Evolutionary conservation across 176 grass and related monocot species (phyloP).

Genomic region (Eragrostis nindensis): DNA sequence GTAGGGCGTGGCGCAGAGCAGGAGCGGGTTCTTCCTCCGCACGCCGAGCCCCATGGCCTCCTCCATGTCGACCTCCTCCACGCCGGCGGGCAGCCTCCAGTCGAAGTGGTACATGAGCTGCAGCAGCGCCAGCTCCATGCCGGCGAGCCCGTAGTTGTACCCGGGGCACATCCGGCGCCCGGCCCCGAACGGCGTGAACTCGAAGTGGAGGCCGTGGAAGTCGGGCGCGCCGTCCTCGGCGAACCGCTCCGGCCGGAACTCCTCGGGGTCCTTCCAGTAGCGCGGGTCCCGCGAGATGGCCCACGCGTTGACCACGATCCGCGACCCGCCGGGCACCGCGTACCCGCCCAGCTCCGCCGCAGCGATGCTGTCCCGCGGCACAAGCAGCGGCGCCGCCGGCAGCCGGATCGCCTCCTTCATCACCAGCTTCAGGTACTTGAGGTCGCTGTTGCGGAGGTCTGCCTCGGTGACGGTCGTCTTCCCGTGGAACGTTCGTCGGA

Average conservation of each 20-base stretch:
- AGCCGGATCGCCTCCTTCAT: slow-evolving; percentile 53
- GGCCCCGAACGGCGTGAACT: slow-evolving; percentile 34
- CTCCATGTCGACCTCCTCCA: slow-evolving; percentile 27
- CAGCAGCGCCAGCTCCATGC: slow-evolving; percentile 28
- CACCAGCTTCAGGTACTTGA: slow-evolving; percentile 36
- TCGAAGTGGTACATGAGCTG: slow-evolving; percentile 41
- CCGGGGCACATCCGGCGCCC: slow-evolving; percentile 25
- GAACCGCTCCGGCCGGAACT: slow-evolving; percentile 33
- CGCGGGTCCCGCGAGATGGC: slow-evolving; percentile 29
- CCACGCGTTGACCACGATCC: slow-evolving; percentile 33
- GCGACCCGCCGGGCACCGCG: neutral
- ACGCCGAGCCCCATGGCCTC: slow-evolving; percentile 38
- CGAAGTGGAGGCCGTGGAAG: slow-evolving; percentile 35
- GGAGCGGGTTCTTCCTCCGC: slow-evolving; percentile 31
- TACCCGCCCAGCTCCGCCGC: slow-evolving; percentile 31
- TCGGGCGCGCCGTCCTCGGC: slow-evolving; percentile 8
- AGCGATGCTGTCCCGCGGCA: slow-evolving; percentile 43
- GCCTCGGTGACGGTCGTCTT: slow-evolving; percentile 9
- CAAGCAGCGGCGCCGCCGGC: slow-evolving; percentile 45
- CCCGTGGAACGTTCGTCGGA: slow-evolving; percentile 25
- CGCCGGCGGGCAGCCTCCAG: slow-evolving; percentile 1
- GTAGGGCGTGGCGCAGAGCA: slow-evolving; percentile 21
- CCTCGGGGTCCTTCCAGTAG: slow-evolving; percentile 40
- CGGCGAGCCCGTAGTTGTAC: slow-evolving; percentile 31
- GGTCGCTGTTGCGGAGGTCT: slow-evolving; percentile 19